Base-by-base conservation (phyloP, 139 green algal genomes). In the Auxenochlorella pyrenoidosa region DNA sequence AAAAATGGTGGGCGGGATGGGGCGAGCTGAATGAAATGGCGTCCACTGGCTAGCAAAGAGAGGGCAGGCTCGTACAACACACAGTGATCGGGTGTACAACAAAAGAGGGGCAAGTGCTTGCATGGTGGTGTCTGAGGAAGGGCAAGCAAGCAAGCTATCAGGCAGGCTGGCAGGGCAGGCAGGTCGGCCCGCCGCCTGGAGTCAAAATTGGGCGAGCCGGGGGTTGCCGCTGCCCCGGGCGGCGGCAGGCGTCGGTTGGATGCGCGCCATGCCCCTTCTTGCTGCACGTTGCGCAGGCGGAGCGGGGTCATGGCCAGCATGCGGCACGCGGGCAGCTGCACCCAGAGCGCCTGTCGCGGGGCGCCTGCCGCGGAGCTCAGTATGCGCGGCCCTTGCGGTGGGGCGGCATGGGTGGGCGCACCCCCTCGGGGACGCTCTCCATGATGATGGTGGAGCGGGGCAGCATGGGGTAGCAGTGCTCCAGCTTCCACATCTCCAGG, bases 401-500 rank as follows among this genome's bases (percentile, higher is more conserved):
- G 28, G 44, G 28, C 40, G 80, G 80, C 80, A 85, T 85, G 63
- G 40, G 34, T 0, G 80, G 63, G 60, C 58, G 58, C 38, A 28
- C 66, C 19, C 26, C 75, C 43, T 85, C 75, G 13, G 88, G 91
- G 32, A 95, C 86, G 3, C 83, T 87, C 87, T 97, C 92, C 80
- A 98, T 87, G 38, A 99, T 89, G 26, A 97, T 80, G 80, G 86
- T 94, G 47, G 92, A 96, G 88, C 92, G 97, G 41, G 96, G 94
- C 83, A 98, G 93, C 87, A 99, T 89, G 5, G 95, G 87, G 85
- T 94, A 96, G n/a, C 80, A 65, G 85, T 91, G 82, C 60, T 94
- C 89, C 38, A 77, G 88, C n/a, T 91, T 94, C 96, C 96, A 98
- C 92, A 95, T 94, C 30, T 86, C 60, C 51, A 75, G 68, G 28